Evolutionary conservation across 2,329 filamentous ascomycete genomes (phyloP).

Genomic region (Phoma sp.): DNA sequence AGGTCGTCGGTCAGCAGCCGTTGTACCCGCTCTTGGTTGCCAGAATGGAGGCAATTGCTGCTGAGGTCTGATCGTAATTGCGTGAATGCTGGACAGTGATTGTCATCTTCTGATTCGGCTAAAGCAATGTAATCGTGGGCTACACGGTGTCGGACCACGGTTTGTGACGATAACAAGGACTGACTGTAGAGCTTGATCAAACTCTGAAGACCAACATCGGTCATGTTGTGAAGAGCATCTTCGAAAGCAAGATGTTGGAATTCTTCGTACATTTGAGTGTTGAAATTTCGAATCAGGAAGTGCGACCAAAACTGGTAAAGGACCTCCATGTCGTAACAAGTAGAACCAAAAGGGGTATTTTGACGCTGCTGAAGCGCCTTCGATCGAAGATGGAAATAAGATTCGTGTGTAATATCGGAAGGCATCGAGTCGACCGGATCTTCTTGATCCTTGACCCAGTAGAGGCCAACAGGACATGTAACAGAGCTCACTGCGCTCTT

Average conservation of each 20-base stretch:
- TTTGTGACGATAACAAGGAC: slow-evolving; percentile 58
- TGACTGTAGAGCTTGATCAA: slow-evolving; percentile 72
- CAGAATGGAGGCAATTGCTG: slow-evolving; percentile 62
- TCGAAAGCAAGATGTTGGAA: slow-evolving; percentile 72
- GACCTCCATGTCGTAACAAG: slow-evolving; percentile 67
- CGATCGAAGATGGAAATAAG: slow-evolving; percentile 57
- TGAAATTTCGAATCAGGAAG: slow-evolving; percentile 77
- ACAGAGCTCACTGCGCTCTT: slow-evolving; percentile 29
- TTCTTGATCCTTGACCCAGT: slow-evolving; percentile 61
- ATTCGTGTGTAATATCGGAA: slow-evolving; percentile 56
- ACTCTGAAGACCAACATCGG: slow-evolving; percentile 65
- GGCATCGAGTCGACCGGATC: slow-evolving; percentile 53
- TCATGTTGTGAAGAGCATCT: slow-evolving; percentile 63
- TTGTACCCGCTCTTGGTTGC: slow-evolving; percentile 64
- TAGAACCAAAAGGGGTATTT: slow-evolving; percentile 52
- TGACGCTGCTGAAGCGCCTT: slow-evolving; percentile 60
- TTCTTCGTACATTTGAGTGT: slow-evolving; percentile 76
- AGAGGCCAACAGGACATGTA: slow-evolving; percentile 44
- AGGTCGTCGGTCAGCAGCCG: slow-evolving; percentile 60
- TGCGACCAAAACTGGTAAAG: slow-evolving; percentile 79
- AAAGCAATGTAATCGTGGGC: slow-evolving; percentile 64
- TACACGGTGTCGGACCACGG: slow-evolving; percentile 61
- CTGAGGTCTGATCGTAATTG: slow-evolving; percentile 62
- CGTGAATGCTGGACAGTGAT: slow-evolving; percentile 57
- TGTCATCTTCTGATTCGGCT: slow-evolving; percentile 57